Conservation (phyloP, 176 grass and related monocot genomes). For the Paspalum notatum region DNA sequence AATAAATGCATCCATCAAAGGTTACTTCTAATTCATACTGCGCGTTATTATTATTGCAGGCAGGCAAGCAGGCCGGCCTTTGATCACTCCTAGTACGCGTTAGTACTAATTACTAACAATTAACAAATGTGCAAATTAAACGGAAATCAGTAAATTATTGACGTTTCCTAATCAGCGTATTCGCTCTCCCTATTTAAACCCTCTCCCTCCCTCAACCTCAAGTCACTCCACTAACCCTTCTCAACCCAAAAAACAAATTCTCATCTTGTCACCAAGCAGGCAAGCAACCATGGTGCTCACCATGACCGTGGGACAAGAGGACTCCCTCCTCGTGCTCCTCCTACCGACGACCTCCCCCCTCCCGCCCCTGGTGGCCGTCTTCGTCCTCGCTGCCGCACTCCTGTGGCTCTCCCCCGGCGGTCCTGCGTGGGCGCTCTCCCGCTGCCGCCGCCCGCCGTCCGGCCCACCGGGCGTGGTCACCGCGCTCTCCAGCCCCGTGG, state of each 20-base stretch:
- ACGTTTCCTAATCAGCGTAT: neutral
- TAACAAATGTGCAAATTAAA: neutral
- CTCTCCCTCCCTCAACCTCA: neutral
- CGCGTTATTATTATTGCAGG: neutral
- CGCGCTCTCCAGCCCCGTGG: slow-evolving; percentile 53
- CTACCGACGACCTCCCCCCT: slow-evolving; percentile 28
- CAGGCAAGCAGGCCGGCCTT: too few relatives aligned
- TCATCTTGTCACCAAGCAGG: neutral
- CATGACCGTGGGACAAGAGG: slow-evolving; percentile 12
- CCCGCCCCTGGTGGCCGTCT: slow-evolving; percentile 25
- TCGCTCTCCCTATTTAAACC: slow-evolving; percentile 25
- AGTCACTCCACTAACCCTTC: neutral
- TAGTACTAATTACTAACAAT: neutral
- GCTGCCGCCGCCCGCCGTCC: slow-evolving; percentile 23
- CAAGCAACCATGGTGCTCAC: slow-evolving; percentile 35
- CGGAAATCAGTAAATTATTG: slow-evolving; percentile 3
- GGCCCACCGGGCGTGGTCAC: slow-evolving; percentile 43
- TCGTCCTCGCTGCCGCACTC: slow-evolving; percentile 41
- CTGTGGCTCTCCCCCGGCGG: slow-evolving; percentile 62
- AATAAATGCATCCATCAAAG: too few relatives aligned
- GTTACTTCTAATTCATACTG: too few relatives aligned
- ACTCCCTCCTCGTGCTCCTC: slow-evolving; percentile 51
- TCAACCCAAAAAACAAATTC: neutral
- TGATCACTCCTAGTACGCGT: neutral
- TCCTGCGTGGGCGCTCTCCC: slow-evolving; percentile 61